These are phyloP conservation scores for Podaxis pistillaris DNA, from an alignment of 768 basidiomycete genomes.

Conservation along the genomic window DNA sequence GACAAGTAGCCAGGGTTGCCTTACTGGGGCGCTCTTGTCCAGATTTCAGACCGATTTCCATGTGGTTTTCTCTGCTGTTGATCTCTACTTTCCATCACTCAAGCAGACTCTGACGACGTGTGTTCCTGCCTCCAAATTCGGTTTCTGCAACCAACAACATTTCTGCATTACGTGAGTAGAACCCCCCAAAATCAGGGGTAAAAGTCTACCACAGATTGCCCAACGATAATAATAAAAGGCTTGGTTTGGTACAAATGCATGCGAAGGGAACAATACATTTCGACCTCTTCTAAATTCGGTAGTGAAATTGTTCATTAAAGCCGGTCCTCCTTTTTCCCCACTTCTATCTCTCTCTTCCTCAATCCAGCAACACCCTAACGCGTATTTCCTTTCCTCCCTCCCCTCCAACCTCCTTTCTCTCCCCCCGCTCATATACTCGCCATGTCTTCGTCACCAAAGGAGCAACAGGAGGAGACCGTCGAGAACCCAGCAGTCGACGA, in stretches of 20 bases:
- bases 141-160: constrained; percentile 24
- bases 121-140: constrained; percentile 32
- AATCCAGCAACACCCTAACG: constrained; percentile 33
- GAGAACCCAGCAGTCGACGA: constrained; percentile 62
- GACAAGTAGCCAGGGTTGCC: constrained; percentile 14
- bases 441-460: constrained; percentile 64
- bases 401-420: constrained; percentile 27
- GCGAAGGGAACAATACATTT: constrained; percentile 68
- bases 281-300: constrained; percentile 67
- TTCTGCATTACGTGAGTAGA: constrained; percentile 57
- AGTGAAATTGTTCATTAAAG: constrained; percentile 77
- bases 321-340: constrained; percentile 66
- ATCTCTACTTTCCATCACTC: constrained; percentile 19
- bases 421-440: constrained; percentile 16
- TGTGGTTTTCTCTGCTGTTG: constrained; percentile 23
- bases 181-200: constrained; percentile 60
- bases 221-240: constrained; percentile 57
- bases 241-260: constrained; percentile 58
- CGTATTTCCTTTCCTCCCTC: constrained; percentile 27
- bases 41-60: constrained; percentile 20
- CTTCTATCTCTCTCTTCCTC: constrained; percentile 47
- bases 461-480: constrained; percentile 48
- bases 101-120: constrained; percentile 22
- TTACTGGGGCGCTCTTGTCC: constrained; percentile 13
- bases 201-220: constrained; percentile 48